Conservation (phyloP, 169 alveolate genomes). For the Plasmodium berghei region DNA sequence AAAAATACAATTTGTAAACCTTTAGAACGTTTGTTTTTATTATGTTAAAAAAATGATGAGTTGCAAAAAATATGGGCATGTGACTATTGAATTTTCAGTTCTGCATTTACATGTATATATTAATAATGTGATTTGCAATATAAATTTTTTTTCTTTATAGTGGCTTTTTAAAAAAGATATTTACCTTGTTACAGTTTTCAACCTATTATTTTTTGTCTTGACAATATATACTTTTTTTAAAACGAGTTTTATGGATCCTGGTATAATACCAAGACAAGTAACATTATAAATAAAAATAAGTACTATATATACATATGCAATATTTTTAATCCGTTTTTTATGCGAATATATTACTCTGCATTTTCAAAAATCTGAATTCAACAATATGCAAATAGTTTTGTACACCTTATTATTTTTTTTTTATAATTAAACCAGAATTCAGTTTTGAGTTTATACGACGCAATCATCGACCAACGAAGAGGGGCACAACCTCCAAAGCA, state of each 20-base stretch:
- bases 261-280: constrained; percentile 79
- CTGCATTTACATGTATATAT: background rate
- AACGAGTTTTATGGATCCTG: constrained; percentile 78
- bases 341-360: no score
- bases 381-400: no score
- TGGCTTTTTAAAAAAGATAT: constrained; percentile 73
- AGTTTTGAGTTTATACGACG: constrained; percentile 77
- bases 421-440: constrained; percentile 33
- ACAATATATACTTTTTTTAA: constrained; percentile 65
- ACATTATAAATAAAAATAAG: constrained; percentile 2
- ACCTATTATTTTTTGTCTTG: constrained; percentile 38
- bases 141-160: constrained; percentile 22
- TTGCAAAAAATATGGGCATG: no score
- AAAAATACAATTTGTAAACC: background rate
- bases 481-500: constrained; percentile 83
- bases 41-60: no score
- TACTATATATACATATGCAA: background rate
- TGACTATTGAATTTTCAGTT: background rate
- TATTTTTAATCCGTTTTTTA: no score
- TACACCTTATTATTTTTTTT: background rate
- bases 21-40: background rate
- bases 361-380: no score
- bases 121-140: no score
- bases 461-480: constrained; percentile 76
- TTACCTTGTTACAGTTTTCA: constrained; percentile 42